phyloP scores from a whole-genome alignment of 2,329 filamentous ascomycete genomes.

The Pseudogymnoascus sp. region DNA sequence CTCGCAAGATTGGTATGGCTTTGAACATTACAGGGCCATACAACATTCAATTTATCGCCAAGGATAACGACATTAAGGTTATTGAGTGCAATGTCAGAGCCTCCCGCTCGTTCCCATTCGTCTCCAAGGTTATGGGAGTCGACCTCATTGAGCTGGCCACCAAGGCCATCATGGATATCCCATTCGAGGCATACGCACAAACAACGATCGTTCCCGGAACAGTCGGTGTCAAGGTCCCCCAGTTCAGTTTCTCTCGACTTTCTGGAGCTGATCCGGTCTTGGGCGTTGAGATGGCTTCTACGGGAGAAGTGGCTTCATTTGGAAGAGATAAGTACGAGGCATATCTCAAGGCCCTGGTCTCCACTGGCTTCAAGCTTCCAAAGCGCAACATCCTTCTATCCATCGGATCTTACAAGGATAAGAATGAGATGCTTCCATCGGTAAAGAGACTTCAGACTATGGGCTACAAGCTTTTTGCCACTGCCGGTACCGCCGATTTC shows the following conservation, averaged over 20 bases:
- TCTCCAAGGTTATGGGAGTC: conserved; percentile 96
- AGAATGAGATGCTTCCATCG: conserved; percentile 92
- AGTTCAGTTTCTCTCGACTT: conserved; percentile 97
- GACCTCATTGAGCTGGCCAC: conserved; percentile 98
- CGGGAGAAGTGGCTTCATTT: conserved; percentile 95
- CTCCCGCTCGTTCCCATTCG: conserved; percentile 93
- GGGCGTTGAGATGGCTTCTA: conserved; percentile 98
- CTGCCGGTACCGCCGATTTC: conserved; percentile 93
- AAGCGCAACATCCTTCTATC: conserved; percentile 94
- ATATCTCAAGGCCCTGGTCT: conserved; percentile 91
- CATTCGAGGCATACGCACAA: conserved; percentile 74
- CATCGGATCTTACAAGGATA: conserved; percentile 96
- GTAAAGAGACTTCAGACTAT: conserved; percentile 82
- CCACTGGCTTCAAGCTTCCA: conserved; percentile 91
- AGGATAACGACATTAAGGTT: conserved; percentile 99
- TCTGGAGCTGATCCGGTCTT: conserved; percentile 93
- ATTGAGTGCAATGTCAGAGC: conserved; percentile 98
- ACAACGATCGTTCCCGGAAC: conserved; percentile 69
- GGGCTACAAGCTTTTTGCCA: conserved; percentile 93
- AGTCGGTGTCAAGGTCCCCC: conserved; percentile 94
- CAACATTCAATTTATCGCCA: conserved; percentile 99
- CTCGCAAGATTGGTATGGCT: conserved; percentile 86
- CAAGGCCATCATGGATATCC: conserved; percentile 85
- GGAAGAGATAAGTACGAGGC: conserved; percentile 94
- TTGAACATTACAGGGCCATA: conserved; percentile 93